Conservation (phyloP, 2,329 filamentous ascomycete genomes). For the Elsinoe perseae region DNA sequence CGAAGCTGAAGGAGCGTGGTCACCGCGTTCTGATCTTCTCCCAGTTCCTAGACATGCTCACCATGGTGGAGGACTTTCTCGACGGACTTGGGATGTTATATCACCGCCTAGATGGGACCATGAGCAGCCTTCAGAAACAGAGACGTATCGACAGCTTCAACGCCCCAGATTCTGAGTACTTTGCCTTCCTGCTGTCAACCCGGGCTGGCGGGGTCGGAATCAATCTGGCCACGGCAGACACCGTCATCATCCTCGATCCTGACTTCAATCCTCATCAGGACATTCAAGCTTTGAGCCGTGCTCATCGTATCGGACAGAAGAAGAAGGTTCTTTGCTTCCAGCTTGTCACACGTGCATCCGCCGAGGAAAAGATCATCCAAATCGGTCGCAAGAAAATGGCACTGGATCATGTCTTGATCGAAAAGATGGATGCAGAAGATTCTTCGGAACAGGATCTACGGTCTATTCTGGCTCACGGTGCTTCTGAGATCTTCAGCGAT, state of each 20-base stretch:
- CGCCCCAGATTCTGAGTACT: slow-evolving; percentile 69
- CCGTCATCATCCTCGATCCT: slow-evolving; percentile 92
- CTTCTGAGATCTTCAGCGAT: slow-evolving; percentile 76
- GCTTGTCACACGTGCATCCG: slow-evolving; percentile 78
- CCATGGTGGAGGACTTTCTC: slow-evolving; percentile 88
- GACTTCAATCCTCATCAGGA: slow-evolving; percentile 99
- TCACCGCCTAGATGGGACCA: slow-evolving; percentile 76
- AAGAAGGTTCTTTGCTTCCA: slow-evolving; percentile 95
- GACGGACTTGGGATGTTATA: slow-evolving; percentile 64
- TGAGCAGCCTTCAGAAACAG: slow-evolving; percentile 79
- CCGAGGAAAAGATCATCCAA: slow-evolving; percentile 93
- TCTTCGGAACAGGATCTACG: slow-evolving; percentile 73
- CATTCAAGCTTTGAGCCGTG: slow-evolving; percentile 86
- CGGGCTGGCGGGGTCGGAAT: slow-evolving; percentile 94
- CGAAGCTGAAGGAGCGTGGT: slow-evolving; percentile 74
- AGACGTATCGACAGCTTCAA: slow-evolving; percentile 93
- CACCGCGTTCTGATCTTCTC: slow-evolving; percentile 93
- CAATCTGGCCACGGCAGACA: slow-evolving; percentile 93
- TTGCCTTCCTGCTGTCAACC: slow-evolving; percentile 88
- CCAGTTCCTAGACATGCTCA: slow-evolving; percentile 80
- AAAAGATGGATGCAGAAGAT: slow-evolving; percentile 80
- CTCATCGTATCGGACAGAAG: slow-evolving; percentile 92
- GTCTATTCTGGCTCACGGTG: slow-evolving; percentile 79
- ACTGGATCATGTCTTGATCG: slow-evolving; percentile 88
- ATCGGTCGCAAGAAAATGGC: slow-evolving; percentile 94